A percentile compares a stretch with the other conserved stretches of the same genome.
phyloP scores from a whole-genome alignment of 768 basidiomycete species.

The Flagelloscypha sp. region DNA sequence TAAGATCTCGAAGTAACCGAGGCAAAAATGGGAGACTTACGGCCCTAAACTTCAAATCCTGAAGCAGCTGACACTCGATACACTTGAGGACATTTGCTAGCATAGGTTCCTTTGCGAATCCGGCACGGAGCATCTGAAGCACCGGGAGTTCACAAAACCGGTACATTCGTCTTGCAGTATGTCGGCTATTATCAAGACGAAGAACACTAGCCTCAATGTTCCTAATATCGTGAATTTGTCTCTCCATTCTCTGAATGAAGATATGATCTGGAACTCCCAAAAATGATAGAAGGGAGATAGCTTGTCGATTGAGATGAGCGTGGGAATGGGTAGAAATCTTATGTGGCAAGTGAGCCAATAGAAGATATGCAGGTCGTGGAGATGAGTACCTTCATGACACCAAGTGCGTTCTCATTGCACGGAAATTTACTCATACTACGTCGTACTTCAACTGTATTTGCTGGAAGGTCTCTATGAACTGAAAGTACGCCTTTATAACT shows the following conservation, averaged over 20 bases:
- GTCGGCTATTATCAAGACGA: conserved; percentile 7
- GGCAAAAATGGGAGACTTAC: conserved; percentile 2
- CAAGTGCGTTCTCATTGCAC: conserved; percentile 8
- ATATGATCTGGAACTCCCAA: conserved; percentile 7
- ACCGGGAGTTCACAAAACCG: conserved; percentile 10
- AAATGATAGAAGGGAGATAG: conserved; percentile 10
- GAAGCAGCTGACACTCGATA: conserved; percentile 12
- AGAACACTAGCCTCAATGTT: conserved; percentile 7
- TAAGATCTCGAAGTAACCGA: background rate
- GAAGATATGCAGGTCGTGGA: too few relatives aligned
- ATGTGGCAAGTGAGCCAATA: too few relatives aligned
- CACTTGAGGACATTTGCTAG: conserved; percentile 11
- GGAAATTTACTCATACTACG: conserved; percentile 13
- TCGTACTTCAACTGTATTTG: conserved; percentile 11
- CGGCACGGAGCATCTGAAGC: conserved; percentile 9
- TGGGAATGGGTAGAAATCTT: too few relatives aligned
- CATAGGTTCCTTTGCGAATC: conserved; percentile 6
- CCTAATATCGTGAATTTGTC: conserved; percentile 8
- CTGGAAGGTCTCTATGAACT: conserved; percentile 10
- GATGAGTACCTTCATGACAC: conserved; percentile 12
- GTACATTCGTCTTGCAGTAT: conserved; percentile 7
- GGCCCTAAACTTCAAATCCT: conserved; percentile 13
- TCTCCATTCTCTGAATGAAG: conserved; percentile 1
- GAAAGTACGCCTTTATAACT: conserved; percentile 13
- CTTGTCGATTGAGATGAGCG: conserved; percentile 14